These are phyloP conservation scores for Ramularia endophylla DNA, from an alignment of 2,329 filamentous ascomycete species.

Conservation along the genomic window DNA sequence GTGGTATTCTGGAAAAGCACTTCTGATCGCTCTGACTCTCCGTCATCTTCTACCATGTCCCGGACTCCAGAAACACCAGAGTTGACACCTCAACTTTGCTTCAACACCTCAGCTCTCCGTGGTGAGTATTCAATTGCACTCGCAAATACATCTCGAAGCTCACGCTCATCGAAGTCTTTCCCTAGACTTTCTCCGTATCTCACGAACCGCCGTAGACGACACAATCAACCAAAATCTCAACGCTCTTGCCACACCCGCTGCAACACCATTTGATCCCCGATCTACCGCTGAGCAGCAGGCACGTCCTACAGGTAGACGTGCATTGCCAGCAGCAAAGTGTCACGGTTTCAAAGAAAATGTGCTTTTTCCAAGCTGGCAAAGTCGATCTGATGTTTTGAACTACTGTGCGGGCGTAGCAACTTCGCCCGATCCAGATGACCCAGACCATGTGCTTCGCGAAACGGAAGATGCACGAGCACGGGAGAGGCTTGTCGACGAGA, in stretches of 20 bases:
- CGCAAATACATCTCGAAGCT: conserved; percentile 11
- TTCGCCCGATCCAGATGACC: conserved; percentile 80
- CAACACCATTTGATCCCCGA: conserved; percentile 67
- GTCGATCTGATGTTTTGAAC: conserved; percentile 71
- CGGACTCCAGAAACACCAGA: conserved; percentile 34
- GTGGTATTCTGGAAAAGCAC: conserved; percentile 23
- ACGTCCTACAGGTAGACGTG: conserved; percentile 41
- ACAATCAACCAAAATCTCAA: conserved; percentile 92
- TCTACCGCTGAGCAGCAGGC: conserved; percentile 63
- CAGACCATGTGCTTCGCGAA: conserved; percentile 64
- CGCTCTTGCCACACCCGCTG: conserved; percentile 71
- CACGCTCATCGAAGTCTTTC: conserved; percentile 27
- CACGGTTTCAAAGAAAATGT: conserved; percentile 66
- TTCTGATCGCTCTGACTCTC: conserved; percentile 10
- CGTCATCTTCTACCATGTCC: conserved; percentile 32
- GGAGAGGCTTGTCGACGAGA: conserved; percentile 74
- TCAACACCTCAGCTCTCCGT: conserved; percentile 46
- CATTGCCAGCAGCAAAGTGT: conserved; percentile 60
- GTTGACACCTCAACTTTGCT: conserved; percentile 47
- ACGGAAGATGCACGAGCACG: conserved; percentile 64
- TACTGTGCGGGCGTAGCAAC: conserved; percentile 89
- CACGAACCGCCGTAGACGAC: conserved; percentile 80
- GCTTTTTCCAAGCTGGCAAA: conserved; percentile 84
- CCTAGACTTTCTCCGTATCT: conserved; percentile 83
- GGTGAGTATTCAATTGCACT: conserved; percentile 29